These are phyloP conservation scores for Irpex rosettiformis DNA, from an alignment of 1,284 basidiomycete genomes.

Conservation along the genomic window DNA sequence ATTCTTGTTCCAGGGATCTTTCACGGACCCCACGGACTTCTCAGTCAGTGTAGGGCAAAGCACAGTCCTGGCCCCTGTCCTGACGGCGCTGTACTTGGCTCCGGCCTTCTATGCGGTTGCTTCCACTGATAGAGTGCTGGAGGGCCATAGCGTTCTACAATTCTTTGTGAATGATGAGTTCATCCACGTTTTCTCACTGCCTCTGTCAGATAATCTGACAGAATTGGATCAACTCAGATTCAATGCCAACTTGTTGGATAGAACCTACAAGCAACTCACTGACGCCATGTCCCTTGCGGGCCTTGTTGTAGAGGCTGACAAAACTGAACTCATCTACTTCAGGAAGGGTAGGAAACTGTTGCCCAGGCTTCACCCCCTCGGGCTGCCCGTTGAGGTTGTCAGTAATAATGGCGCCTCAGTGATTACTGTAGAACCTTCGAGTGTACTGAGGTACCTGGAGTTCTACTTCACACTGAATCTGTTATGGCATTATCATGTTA, in stretches of 20 bases:
- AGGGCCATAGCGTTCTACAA: not conserved
- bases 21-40: not conserved
- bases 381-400: no score
- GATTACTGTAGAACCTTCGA: no score
- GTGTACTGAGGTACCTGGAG: no score
- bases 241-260: not conserved
- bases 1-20: not conserved
- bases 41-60: not conserved
- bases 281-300: no score
- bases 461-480: no score
- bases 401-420: no score
- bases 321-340: slow-evolving; percentile 3
- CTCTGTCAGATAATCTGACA: not conserved
- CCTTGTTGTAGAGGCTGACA: not conserved
- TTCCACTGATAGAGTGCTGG: not conserved
- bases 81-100: no score
- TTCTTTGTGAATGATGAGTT: not conserved
- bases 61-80: not conserved
- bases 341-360: not conserved
- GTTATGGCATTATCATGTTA: no score
- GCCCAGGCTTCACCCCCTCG: no score
- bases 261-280: not conserved
- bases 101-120: no score
- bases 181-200: not conserved
- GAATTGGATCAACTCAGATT: not conserved